Conservation (phyloP, 805 yeast genomes). For the Yueomyces sp. region DNA sequence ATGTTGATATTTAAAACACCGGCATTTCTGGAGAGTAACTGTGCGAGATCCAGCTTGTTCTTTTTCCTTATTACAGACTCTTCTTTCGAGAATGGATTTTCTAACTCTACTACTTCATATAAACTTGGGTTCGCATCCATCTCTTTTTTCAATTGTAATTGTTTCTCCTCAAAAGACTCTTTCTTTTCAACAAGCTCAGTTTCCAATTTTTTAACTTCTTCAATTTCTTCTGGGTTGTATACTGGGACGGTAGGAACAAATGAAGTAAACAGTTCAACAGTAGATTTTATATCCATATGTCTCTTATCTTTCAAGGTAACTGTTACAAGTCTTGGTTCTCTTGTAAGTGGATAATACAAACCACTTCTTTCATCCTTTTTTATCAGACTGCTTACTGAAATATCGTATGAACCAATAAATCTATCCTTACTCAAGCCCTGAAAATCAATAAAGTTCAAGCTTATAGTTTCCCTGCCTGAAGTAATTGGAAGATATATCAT, state of each 20-base stretch:
- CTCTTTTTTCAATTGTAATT: slow-evolving; percentile 35
- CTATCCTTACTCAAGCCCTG: slow-evolving; percentile 54
- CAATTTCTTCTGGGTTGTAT: slow-evolving; percentile 42
- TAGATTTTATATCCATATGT: slow-evolving; percentile 37
- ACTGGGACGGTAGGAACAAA: slow-evolving; percentile 57
- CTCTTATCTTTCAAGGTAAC: slow-evolving; percentile 20
- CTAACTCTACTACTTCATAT: slow-evolving; percentile 48
- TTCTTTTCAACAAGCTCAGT: slow-evolving; percentile 26
- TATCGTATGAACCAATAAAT: slow-evolving; percentile 42
- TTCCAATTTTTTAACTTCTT: slow-evolving; percentile 32
- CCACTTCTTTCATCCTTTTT: slow-evolving; percentile 23
- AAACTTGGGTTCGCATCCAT: slow-evolving; percentile 44
- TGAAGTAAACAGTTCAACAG: slow-evolving; percentile 39
- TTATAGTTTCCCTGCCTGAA: slow-evolving; percentile 45
- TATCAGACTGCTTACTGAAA: slow-evolving; percentile 37
- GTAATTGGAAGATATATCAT: slow-evolving; percentile 47
- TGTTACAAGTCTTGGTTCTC: slow-evolving; percentile 28
- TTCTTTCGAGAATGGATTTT: slow-evolving; percentile 28
- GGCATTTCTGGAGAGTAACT: slow-evolving; percentile 37
- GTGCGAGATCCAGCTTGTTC: slow-evolving; percentile 36
- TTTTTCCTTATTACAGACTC: slow-evolving; percentile 22
- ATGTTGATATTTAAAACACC: slow-evolving; percentile 51
- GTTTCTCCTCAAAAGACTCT: slow-evolving; percentile 29
- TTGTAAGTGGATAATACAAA: slow-evolving; percentile 36
- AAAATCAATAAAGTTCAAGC: slow-evolving; percentile 51